These are phyloP conservation scores for Dactylellina leptospora DNA, from an alignment of 2,329 filamentous ascomycete species.

Conservation along the genomic window DNA sequence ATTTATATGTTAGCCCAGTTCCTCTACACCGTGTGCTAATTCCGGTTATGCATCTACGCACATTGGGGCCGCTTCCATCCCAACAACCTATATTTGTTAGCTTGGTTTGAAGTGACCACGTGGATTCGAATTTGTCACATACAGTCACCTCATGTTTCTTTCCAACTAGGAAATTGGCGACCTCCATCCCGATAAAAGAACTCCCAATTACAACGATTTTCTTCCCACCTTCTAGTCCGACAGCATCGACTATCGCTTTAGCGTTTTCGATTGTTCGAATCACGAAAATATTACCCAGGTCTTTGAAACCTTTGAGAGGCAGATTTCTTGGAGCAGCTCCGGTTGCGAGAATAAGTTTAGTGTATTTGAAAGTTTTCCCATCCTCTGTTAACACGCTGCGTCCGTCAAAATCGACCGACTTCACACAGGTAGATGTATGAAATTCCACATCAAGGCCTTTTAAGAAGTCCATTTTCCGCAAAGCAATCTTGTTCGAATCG, in stretches of 20 bases:
- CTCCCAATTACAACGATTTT: conserved; percentile 92
- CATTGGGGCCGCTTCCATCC: conserved; percentile 85
- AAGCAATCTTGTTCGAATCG: conserved; percentile 79
- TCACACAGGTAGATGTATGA: conserved; percentile 70
- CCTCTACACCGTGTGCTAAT: too few relatives aligned
- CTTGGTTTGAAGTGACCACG: background rate
- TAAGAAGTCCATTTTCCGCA: conserved; percentile 81
- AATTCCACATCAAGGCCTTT: conserved; percentile 69
- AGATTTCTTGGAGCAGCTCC: conserved; percentile 80
- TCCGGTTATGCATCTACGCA: conserved; percentile 11
- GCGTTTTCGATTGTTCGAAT: conserved; percentile 80
- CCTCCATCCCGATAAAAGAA: conserved; percentile 97
- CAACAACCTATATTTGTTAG: conserved; percentile 67
- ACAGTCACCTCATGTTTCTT: conserved; percentile 81
- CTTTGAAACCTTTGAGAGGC: conserved; percentile 84
- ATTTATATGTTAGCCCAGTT: conserved; percentile 3
- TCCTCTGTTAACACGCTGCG: conserved; percentile 79
- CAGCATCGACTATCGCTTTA: conserved; percentile 78
- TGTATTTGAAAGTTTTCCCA: conserved; percentile 77
- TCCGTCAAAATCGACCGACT: conserved; percentile 75
- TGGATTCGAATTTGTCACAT: background rate
- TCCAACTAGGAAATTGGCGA: conserved; percentile 79
- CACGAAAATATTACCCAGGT: conserved; percentile 85
- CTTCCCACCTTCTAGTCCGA: conserved; percentile 81
- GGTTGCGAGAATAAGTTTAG: conserved; percentile 88